A percentile compares a stretch with the other conserved stretches of the same genome.
These are phyloP conservation scores for Acacia acuminata DNA, from an alignment of 306 rosid genomes.

Conservation along the genomic window DNA sequence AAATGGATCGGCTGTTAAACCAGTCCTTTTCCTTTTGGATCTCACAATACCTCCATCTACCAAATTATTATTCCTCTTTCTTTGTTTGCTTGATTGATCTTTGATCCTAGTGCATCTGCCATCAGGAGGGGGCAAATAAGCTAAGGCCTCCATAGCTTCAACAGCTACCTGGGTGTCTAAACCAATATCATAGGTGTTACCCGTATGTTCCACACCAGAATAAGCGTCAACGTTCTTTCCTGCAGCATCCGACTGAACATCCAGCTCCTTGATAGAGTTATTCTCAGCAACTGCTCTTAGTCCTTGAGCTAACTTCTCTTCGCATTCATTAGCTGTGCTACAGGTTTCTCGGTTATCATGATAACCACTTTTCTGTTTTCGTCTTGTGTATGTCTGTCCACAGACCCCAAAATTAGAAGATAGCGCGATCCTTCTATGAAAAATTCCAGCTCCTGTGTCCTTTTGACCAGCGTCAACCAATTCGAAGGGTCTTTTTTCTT, in stretches of 20 bases:
- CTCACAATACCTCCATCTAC: slow-evolving; percentile 29
- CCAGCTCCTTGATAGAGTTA: slow-evolving; percentile 29
- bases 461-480: slow-evolving; percentile 45
- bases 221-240: slow-evolving; percentile 35
- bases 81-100: slow-evolving; percentile 32
- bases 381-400: slow-evolving; percentile 32
- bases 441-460: slow-evolving; percentile 14
- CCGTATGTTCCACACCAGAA: slow-evolving; percentile 31
- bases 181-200: slow-evolving; percentile 55
- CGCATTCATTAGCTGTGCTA: slow-evolving; percentile 27
- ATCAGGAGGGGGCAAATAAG: slow-evolving; percentile 30
- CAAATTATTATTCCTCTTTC: slow-evolving; percentile 29
- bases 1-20: slow-evolving; percentile 36
- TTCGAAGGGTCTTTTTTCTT: slow-evolving; percentile 43
- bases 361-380: slow-evolving; percentile 35
- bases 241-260: slow-evolving; percentile 29
- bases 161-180: slow-evolving; percentile 82
- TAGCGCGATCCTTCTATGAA: slow-evolving; percentile 16
- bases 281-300: slow-evolving; percentile 24
- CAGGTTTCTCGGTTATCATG: slow-evolving; percentile 27
- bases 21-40: slow-evolving; percentile 45
- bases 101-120: slow-evolving; percentile 28
- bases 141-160: slow-evolving; percentile 76
- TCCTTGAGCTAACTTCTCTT: slow-evolving; percentile 34
- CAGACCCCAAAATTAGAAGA: slow-evolving; percentile 30